phyloP scores from a whole-genome alignment of 2,329 filamentous ascomycete species.

The Aspergillus ibericus region DNA sequence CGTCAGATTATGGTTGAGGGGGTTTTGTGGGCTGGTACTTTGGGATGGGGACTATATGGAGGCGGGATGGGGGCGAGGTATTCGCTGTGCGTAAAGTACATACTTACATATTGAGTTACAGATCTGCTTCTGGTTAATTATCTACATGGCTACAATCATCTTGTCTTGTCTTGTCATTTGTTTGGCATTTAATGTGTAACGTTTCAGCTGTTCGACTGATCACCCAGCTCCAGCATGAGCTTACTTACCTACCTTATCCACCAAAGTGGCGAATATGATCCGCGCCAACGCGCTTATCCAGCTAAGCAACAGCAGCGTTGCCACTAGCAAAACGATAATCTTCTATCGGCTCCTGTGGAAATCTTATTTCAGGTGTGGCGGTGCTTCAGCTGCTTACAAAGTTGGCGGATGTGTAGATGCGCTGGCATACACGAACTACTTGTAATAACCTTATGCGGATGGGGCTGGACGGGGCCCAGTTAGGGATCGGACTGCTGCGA shows the following conservation, averaged over 20 bases:
- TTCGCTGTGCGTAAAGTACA: no score
- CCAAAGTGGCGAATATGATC: no score
- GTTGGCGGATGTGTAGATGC: not conserved
- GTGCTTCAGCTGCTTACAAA: not conserved
- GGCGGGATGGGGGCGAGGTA: no score
- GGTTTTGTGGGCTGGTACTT: no score
- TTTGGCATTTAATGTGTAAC: not conserved
- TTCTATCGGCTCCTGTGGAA: not conserved
- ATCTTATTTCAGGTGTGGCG: not conserved
- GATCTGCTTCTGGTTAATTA: no score
- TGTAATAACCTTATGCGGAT: not conserved
- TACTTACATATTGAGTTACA: no score
- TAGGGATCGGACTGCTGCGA: not conserved
- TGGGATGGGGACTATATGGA: no score
- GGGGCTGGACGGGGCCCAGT: not conserved
- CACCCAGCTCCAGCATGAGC: not conserved
- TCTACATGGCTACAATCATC: no score
- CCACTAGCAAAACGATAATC: not conserved
- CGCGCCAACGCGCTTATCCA: not conserved
- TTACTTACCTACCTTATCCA: not conserved
- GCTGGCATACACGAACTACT: not conserved
- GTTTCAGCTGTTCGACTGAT: not conserved
- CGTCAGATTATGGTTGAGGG: no score
- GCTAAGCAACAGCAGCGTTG: not conserved
- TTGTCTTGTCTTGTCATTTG: no score